Base-by-base conservation (phyloP, 805 yeast genomes). In the Yarrowia sp. region DNA sequence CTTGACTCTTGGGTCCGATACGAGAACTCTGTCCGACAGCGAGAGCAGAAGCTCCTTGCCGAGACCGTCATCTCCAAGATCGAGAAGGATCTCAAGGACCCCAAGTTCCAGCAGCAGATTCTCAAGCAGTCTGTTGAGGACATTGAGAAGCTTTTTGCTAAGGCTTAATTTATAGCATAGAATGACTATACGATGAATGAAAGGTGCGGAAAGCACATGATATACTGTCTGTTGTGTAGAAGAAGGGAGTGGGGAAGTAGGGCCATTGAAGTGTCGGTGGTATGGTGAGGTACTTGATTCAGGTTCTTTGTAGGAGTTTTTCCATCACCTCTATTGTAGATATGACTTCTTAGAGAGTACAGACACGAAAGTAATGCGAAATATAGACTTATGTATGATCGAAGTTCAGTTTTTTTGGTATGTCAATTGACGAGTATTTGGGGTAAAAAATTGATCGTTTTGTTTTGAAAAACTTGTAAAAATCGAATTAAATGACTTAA, bases 1-100 rank as follows among this genome's bases (percentile, higher is more conserved):
- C 86, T 95, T 76, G 99, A 95, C 81, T 91, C 98, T 16, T 95
- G 99, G 99, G 98, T 92, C 73, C 90, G 98, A 85, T 90, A 89
- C 80, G 99, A 95, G 83, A 88, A 90, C 71, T 92, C 91, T 77
- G 95, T 92, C 71, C 93, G 98, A 83, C 96, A 91, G 83, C 81
- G 86, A 76, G 96, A 95, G 84, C 99, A 95, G 84, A 84, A 87
- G 79, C 97, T 90, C 79, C 86, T 95, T 74, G 86, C 96, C 71
- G 81, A 89, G 75, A 74, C 92, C 66, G 97, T 95, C 70, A 89
- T 92, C 76, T 81, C 92, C 64, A 92, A 90, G 82, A 95, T 93
- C 74, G 86, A 90, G 83, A 80, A 87, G 78, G 95, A 91, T 80
- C 79, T 95, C 72, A 79, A 82, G 72, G 88, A 88, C 81, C 86